Evolutionary conservation across 352 stramenopile species (phyloP).

Genomic region (Pythium apleroticum): DNA sequence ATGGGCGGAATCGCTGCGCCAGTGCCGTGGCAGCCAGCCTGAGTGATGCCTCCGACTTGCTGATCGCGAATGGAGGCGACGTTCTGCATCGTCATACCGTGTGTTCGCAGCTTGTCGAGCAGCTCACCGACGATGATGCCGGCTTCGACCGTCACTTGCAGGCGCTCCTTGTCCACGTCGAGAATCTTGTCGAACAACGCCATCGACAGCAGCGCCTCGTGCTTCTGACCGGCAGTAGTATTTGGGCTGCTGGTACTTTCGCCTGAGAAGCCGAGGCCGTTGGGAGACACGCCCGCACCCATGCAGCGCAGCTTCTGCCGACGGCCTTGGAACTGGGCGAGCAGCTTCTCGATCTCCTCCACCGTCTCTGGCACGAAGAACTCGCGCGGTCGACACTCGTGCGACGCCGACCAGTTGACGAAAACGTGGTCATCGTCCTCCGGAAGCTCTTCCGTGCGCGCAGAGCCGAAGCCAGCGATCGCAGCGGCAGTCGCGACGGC

Average conservation of each 20-base stretch:
- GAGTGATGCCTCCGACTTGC: slow-evolving; percentile 96
- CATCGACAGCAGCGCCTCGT: slow-evolving; percentile 91
- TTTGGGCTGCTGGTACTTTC: not conserved
- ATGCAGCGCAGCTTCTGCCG: slow-evolving; percentile 90
- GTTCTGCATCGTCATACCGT: slow-evolving; percentile 97
- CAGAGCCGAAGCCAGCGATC: not conserved
- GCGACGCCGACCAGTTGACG: slow-evolving; percentile 82
- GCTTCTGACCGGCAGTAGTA: not conserved
- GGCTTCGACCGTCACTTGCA: slow-evolving; percentile 92
- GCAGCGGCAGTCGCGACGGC: not conserved
- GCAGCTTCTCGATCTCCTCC: slow-evolving; percentile 64
- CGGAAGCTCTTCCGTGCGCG: slow-evolving; percentile 5
- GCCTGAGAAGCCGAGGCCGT: slow-evolving; percentile 92
- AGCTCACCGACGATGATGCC: slow-evolving; percentile 75
- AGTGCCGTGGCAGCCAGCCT: slow-evolving; percentile 95
- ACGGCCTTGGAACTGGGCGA: slow-evolving; percentile 57
- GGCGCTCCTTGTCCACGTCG: slow-evolving; percentile 48
- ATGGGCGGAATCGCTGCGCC: slow-evolving; percentile 94
- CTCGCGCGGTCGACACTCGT: slow-evolving; percentile 63
- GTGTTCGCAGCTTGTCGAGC: slow-evolving; percentile 64
- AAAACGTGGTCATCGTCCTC: slow-evolving; percentile 62
- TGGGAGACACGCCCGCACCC: slow-evolving; percentile 96
- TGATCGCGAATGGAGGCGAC: slow-evolving; percentile 98
- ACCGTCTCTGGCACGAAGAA: slow-evolving; percentile 74
- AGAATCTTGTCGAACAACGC: slow-evolving; percentile 64